phyloP scores from a whole-genome alignment of 2,329 filamentous ascomycete genomes.

The Aspergillus fumigatiaffinis region DNA sequence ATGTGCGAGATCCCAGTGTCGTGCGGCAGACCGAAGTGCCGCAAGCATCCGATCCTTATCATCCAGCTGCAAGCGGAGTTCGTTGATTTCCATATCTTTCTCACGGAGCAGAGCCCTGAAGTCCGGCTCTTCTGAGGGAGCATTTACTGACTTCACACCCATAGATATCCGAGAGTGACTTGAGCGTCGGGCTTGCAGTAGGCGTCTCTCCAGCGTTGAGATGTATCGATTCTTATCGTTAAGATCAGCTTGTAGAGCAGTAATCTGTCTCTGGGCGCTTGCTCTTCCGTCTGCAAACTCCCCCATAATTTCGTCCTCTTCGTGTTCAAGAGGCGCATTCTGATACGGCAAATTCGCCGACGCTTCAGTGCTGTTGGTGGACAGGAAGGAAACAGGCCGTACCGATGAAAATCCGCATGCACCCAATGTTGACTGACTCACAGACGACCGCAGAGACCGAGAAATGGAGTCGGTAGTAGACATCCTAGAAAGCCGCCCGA shows the following conservation, averaged over 20 bases:
- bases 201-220: slow-evolving; percentile 82
- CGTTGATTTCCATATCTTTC: slow-evolving; percentile 88
- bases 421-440: slow-evolving; percentile 58
- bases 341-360: slow-evolving; percentile 26
- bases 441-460: slow-evolving; percentile 64
- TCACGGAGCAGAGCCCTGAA: slow-evolving; percentile 71
- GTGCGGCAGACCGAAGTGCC: slow-evolving; percentile 77
- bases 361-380: slow-evolving; percentile 46
- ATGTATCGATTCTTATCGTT: slow-evolving; percentile 98
- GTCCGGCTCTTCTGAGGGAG: slow-evolving; percentile 75
- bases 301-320: slow-evolving; percentile 67
- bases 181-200: slow-evolving; percentile 83
- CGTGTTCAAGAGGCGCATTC: slow-evolving; percentile 35
- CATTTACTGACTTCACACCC: slow-evolving; percentile 61
- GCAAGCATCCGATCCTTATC: slow-evolving; percentile 94
- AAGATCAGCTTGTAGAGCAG: slow-evolving; percentile 89
- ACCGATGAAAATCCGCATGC: slow-evolving; percentile 51
- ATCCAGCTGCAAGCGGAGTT: slow-evolving; percentile 81
- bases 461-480: slow-evolving; percentile 46
- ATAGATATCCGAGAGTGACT: slow-evolving; percentile 85
- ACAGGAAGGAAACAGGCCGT: slow-evolving; percentile 64
- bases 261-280: slow-evolving; percentile 77
- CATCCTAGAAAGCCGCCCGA: slow-evolving; percentile 61
- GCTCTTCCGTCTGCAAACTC: slow-evolving; percentile 86
- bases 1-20: slow-evolving; percentile 80